These are phyloP conservation scores for Pichia cactophila DNA, from an alignment of 1,139 yeast species.

Conservation along the genomic window DNA sequence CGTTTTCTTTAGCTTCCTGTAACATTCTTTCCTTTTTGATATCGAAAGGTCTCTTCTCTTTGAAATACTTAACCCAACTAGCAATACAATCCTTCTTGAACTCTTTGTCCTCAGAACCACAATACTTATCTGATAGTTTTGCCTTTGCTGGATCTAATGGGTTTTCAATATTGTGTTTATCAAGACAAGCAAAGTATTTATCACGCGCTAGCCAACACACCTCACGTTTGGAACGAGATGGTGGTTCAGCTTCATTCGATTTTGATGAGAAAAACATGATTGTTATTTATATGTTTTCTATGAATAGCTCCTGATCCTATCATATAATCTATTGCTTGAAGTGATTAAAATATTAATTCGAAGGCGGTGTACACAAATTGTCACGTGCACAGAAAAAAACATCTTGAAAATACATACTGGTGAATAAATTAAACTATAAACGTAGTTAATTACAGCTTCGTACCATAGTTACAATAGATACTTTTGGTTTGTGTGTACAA, in stretches of 20 bases:
- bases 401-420: not conserved
- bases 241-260: slow-evolving; percentile 32
- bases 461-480: slow-evolving; percentile 44
- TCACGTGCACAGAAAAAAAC: not conserved
- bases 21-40: slow-evolving; percentile 44
- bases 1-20: slow-evolving; percentile 45
- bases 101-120: slow-evolving; percentile 37
- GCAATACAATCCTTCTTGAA: slow-evolving; percentile 53
- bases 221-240: slow-evolving; percentile 46
- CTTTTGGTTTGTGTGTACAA: slow-evolving; percentile 73
- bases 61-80: slow-evolving; percentile 64
- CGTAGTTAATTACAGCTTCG: slow-evolving; percentile 9
- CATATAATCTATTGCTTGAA: too few relatives aligned
- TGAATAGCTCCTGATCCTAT: too few relatives aligned
- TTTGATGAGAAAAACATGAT: slow-evolving; percentile 11
- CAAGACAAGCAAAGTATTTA: slow-evolving; percentile 49
- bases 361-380: not conserved
- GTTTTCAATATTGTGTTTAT: slow-evolving; percentile 43
- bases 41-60: slow-evolving; percentile 57
- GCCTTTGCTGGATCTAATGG: slow-evolving; percentile 33
- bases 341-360: too few relatives aligned
- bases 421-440: not conserved
- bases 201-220: slow-evolving; percentile 68
- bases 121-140: slow-evolving; percentile 30
- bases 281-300: not conserved